Evolutionary conservation across 2,329 filamentous ascomycete genomes (phyloP), one percentile per base, ranked within the genome.

Genomic region (Ceratocystis variospora): DNA sequence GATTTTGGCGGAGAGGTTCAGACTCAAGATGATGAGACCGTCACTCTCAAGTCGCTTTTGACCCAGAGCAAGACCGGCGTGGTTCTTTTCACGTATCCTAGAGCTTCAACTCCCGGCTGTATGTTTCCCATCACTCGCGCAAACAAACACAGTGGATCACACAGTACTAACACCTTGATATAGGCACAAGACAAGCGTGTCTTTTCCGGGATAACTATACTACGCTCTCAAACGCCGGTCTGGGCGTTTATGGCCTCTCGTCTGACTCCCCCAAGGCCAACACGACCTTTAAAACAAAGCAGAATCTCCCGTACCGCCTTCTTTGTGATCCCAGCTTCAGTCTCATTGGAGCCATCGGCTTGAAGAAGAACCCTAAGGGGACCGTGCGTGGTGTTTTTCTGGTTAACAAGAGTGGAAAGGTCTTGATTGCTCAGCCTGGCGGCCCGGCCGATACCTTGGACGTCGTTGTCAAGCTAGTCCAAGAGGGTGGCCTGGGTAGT

Each of bases 61-160:
- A 87, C 90, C 63, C 83, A 88, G 73, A 96, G 91, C 81, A 86
- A 89, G 77, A 81, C 83, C 45, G 94, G 93, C 31, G 88, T 97
- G 55, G 90, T 96, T 44, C 79, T 97, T 37, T 96, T 99, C 76
- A 96, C 92, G 41, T 97, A 97, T 74, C 94, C 94, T 68, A 95
- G 89, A 78, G 94, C 94, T 12, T 94, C 88, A 33, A 99, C 94
- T 25, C 90, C 90, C 46, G 93, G 93, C 69, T 97, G 93, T 96
- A 85, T 83, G 90, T 74, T 41, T 44, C 28, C 25, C 66, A 44
- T 50, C 37, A 19, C 25, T 15, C 25, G 48, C 48, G 19, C 48
- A 53, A 50, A n/a, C 22, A 8, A 19, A 22, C 15, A 50, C 31
- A 25, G 31, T 12, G 7, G 7, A 61, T 1, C n/a, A 31, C 17